Evolutionary conservation across 2,329 filamentous ascomycete genomes (phyloP).

Genomic region (Colletotrichum abscissum): DNA sequence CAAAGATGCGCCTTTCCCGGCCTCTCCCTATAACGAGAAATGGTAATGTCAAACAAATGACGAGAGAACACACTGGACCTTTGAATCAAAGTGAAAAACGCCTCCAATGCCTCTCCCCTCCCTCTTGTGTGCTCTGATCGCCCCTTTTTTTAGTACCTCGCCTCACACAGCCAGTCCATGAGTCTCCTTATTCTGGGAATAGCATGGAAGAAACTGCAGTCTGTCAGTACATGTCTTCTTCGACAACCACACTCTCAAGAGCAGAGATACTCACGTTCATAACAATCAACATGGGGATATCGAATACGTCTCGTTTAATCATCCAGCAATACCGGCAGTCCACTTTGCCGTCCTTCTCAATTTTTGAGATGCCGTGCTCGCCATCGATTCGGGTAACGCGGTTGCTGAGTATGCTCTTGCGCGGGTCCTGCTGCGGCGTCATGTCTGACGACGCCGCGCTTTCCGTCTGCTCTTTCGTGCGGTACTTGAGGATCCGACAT

Average conservation of each 20-base stretch:
- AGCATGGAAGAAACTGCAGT: conserved; percentile 68
- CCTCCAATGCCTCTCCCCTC: conserved; percentile 42
- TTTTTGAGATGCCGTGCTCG: conserved; percentile 82
- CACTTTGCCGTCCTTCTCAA: conserved; percentile 90
- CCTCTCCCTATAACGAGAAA: conserved; percentile 5
- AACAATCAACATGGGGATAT: conserved; percentile 98
- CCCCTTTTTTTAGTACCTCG: conserved; percentile 8
- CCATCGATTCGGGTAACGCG: conserved; percentile 73
- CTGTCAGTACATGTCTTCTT: conserved; percentile 8
- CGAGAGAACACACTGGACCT: background rate
- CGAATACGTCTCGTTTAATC: conserved; percentile 95
- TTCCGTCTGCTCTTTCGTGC: conserved; percentile 72
- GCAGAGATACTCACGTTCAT: conserved; percentile 81
- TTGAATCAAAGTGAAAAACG: conserved; percentile 38
- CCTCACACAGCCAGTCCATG: conserved; percentile 65
- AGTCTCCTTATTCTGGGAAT: conserved; percentile 67
- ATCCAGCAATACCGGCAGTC: conserved; percentile 98
- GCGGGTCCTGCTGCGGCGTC: conserved; percentile 58
- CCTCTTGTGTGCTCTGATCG: conserved; percentile 30
- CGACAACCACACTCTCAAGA: no score
- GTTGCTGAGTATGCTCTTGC: conserved; percentile 65
- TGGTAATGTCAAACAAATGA: conserved; percentile 3
- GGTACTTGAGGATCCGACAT: conserved; percentile 91
- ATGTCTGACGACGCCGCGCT: conserved; percentile 39
- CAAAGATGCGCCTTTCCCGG: conserved; percentile 17